phyloP scores from a whole-genome alignment of 257 asterid genomes.

The Petunia secreta region DNA sequence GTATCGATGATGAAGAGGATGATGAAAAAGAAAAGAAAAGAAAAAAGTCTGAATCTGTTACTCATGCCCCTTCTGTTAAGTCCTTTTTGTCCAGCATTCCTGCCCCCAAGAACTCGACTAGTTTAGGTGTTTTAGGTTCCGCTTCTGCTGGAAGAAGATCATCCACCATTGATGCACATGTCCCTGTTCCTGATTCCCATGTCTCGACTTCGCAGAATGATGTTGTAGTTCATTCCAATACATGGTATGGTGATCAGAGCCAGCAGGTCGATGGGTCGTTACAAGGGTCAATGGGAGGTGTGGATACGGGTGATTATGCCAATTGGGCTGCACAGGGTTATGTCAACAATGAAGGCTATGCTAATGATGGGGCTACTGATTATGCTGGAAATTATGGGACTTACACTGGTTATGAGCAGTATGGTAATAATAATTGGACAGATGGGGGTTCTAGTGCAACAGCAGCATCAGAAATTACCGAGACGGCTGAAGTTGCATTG shows the following conservation, averaged over 20 bases:
- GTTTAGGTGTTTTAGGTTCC: constrained; percentile 65
- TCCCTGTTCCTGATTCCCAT: constrained; percentile 39
- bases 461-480: constrained; percentile 47
- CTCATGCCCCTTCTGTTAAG: constrained; percentile 46
- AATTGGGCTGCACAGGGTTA: constrained; percentile 41
- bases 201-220: constrained; percentile 29
- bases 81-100: constrained; percentile 72
- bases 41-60: constrained; percentile 41
- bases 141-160: constrained; percentile 70
- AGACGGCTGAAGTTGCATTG: constrained; percentile 47
- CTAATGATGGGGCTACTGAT: constrained; percentile 41
- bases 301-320: constrained; percentile 37
- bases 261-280: constrained; percentile 35
- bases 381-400: constrained; percentile 48
- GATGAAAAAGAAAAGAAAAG: constrained; percentile 56
- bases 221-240: constrained; percentile 32
- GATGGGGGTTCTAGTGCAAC: constrained; percentile 34
- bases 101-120: constrained; percentile 68
- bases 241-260: constrained; percentile 30
- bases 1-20: constrained; percentile 54
- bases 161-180: constrained; percentile 64
- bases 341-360: constrained; percentile 39
- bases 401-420: constrained; percentile 44
- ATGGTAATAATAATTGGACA: constrained; percentile 49
- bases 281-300: constrained; percentile 29